phyloP scores from a whole-genome alignment of 495 filamentous ascomycete species.

The Daldinia loculata region DNA sequence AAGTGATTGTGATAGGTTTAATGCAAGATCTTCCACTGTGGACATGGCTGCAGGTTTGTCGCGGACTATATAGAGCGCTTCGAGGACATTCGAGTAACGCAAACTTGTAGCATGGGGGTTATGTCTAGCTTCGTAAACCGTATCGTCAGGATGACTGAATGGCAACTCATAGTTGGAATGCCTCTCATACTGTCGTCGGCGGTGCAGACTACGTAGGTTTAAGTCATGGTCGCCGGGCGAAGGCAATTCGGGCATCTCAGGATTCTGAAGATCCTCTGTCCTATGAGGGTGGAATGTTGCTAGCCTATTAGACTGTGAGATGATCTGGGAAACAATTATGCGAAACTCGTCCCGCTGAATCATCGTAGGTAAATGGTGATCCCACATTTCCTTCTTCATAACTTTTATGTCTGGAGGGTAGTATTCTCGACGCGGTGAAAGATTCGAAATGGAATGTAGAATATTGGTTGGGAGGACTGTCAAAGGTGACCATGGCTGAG shows the following conservation, averaged over 20 bases:
- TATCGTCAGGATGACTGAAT: constrained; percentile 4
- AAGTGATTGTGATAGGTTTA: constrained; percentile 41
- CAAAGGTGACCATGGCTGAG: constrained; percentile 52
- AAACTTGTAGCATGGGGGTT: constrained; percentile 21
- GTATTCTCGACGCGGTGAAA: constrained; percentile 62
- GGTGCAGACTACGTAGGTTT: constrained; percentile 46
- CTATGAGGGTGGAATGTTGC: constrained; percentile 40
- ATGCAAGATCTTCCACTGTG: constrained; percentile 42
- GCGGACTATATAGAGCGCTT: constrained; percentile 44
- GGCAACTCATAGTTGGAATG: constrained; percentile 1
- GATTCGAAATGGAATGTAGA: constrained; percentile 48
- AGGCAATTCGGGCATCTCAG: not conserved
- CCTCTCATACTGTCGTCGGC: constrained; percentile 53
- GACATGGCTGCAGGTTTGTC: constrained; percentile 38
- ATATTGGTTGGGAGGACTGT: not conserved
- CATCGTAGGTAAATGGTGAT: constrained; percentile 49
- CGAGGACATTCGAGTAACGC: constrained; percentile 42
- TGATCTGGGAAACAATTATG: constrained; percentile 51
- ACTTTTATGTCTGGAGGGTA: constrained; percentile 62
- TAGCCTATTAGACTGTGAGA: constrained; percentile 50
- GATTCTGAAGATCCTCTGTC: not conserved
- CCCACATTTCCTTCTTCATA: constrained; percentile 63
- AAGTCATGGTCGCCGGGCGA: constrained; percentile 38
- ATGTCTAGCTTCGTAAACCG: constrained; percentile 37
- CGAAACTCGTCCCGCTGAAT: constrained; percentile 63